phyloP scores from a whole-genome alignment of 495 filamentous ascomycete genomes.

The Xylaria castorea region DNA sequence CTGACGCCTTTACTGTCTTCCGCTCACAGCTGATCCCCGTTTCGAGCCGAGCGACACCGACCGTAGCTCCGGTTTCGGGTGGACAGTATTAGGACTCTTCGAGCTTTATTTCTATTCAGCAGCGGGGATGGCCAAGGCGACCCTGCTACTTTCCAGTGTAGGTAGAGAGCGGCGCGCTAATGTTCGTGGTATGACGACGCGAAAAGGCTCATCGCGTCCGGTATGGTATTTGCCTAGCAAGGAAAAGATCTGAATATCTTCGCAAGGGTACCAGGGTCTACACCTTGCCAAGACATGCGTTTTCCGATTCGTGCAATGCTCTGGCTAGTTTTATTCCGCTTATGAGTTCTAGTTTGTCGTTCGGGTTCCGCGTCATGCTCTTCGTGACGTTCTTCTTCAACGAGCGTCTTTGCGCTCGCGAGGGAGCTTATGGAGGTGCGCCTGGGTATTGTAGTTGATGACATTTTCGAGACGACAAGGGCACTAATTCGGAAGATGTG shows the following conservation, averaged over 20 bases:
- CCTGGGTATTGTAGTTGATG: not conserved
- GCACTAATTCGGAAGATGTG: not conserved
- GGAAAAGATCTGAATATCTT: conserved; percentile 13
- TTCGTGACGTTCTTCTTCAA: conserved; percentile 13
- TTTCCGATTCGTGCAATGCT: conserved; percentile 20
- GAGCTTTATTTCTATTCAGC: not conserved
- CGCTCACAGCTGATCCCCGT: not conserved
- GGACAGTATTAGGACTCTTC: not conserved
- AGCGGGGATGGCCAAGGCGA: not conserved
- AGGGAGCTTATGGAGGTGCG: conserved; percentile 10
- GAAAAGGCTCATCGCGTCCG: not conserved
- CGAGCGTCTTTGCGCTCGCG: conserved; percentile 14
- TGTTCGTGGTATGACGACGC: not conserved
- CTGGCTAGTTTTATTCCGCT: conserved; percentile 17
- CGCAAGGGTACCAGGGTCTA: conserved; percentile 9
- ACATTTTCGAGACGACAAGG: not conserved
- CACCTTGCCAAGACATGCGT: conserved; percentile 18
- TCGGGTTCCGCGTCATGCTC: not conserved
- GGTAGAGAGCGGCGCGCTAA: not conserved
- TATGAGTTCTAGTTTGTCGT: not conserved
- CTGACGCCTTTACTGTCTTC: not conserved
- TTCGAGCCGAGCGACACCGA: not conserved
- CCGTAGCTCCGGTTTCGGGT: not conserved
- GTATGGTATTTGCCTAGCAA: conserved; percentile 8
- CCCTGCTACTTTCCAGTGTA: not conserved